These are phyloP conservation scores for Trichoderma citrinoviride DNA, from an alignment of 2,329 filamentous ascomycete genomes.

Conservation along the genomic window DNA sequence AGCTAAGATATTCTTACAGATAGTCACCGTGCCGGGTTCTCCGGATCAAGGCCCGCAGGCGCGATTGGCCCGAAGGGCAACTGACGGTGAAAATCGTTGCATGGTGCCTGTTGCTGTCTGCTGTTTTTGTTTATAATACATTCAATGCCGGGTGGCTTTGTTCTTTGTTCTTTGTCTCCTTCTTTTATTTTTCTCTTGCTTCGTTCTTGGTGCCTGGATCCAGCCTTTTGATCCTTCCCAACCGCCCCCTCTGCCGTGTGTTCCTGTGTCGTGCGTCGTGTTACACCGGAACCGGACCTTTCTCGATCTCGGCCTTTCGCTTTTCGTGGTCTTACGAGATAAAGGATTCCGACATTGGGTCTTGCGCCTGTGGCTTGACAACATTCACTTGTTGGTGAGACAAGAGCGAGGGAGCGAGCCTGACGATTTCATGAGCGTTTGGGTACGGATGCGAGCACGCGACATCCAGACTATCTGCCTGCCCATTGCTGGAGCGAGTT, in stretches of 20 bases:
- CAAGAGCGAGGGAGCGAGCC: not conserved
- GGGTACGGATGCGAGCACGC: conserved; percentile 9
- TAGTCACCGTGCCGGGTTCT: not conserved
- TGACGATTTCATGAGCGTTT: not conserved
- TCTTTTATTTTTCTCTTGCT: not conserved
- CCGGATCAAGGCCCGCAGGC: conserved; percentile 7
- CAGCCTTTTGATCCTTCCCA: not conserved
- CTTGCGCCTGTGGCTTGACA: not conserved
- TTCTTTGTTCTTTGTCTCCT: too few relatives aligned
- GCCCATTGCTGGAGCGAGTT: not conserved
- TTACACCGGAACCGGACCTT: too few relatives aligned
- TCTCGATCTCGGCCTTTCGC: too few relatives aligned
- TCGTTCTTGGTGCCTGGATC: not conserved
- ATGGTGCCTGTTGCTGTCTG: not conserved
- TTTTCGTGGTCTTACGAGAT: too few relatives aligned
- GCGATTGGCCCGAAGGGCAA: conserved; percentile 8
- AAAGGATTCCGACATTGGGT: too few relatives aligned
- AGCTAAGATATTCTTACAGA: too few relatives aligned
- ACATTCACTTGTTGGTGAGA: not conserved
- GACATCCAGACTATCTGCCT: conserved; percentile 10
- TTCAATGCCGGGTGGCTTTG: not conserved
- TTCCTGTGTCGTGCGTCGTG: too few relatives aligned
- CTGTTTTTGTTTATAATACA: conserved; percentile 1
- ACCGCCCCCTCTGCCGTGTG: too few relatives aligned
- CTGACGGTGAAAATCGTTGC: not conserved